These are phyloP conservation scores for Naganishia antarctica DNA, from an alignment of 768 basidiomycete species.

Conservation along the genomic window DNA sequence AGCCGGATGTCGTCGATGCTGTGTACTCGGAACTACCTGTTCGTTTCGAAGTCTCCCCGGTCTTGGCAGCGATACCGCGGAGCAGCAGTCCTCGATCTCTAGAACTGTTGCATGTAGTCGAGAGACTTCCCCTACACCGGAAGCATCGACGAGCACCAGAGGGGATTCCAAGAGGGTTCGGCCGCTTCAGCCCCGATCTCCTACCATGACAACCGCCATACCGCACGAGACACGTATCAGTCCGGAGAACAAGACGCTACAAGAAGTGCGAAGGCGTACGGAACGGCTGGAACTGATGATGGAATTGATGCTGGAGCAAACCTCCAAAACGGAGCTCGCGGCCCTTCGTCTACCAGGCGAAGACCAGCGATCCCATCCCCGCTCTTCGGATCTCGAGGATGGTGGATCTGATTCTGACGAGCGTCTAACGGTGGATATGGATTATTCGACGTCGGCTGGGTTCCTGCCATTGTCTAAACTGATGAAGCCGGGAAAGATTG, in stretches of 20 bases:
- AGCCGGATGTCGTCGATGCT: slow-evolving; percentile 10
- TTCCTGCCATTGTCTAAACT: background rate
- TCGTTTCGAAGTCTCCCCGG: background rate
- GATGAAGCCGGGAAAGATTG: background rate
- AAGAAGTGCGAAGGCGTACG: background rate
- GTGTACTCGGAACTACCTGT: slow-evolving; percentile 1
- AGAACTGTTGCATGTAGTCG: background rate
- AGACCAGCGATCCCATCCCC: background rate
- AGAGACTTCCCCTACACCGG: background rate
- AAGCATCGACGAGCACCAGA: background rate
- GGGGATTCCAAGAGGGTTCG: background rate
- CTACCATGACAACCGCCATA: too few species aligned
- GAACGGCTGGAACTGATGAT: slow-evolving; percentile 4
- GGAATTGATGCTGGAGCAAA: slow-evolving; percentile 1
- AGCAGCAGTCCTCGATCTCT: background rate
- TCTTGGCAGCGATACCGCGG: too few species aligned
- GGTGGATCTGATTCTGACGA: background rate
- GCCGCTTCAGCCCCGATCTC: background rate
- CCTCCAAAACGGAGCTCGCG: background rate
- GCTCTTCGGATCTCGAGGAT: background rate
- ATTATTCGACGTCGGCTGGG: slow-evolving; percentile 10
- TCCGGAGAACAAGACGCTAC: background rate
- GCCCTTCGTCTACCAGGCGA: background rate
- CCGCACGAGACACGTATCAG: too few species aligned
- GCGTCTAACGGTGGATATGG: background rate